phyloP scores from a whole-genome alignment of 139 green algal species.

The Helicosporidium sp. region DNA sequence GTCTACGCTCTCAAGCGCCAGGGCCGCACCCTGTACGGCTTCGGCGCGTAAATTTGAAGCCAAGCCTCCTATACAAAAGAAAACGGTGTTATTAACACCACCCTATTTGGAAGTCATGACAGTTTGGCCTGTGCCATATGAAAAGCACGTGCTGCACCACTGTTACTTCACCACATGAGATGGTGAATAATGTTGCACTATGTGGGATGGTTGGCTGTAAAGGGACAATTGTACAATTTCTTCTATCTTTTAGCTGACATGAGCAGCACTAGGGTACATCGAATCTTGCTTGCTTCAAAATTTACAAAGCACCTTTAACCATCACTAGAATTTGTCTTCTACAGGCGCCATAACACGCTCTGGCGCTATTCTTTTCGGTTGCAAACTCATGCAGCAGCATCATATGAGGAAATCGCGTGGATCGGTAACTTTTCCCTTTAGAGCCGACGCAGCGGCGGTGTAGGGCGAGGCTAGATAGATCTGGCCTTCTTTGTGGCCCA shows the following conservation, averaged over 20 bases:
- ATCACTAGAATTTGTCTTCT: too few relatives aligned
- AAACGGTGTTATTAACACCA: too few relatives aligned
- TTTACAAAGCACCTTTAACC: not conserved
- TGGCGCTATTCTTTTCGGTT: not conserved
- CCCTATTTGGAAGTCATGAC: too few relatives aligned
- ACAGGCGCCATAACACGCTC: not conserved
- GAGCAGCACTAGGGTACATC: too few relatives aligned
- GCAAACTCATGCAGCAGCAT: not conserved
- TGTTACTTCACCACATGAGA: too few relatives aligned
- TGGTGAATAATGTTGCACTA: too few relatives aligned
- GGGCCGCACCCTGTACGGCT: too few relatives aligned
- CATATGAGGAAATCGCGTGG: conserved; percentile 57
- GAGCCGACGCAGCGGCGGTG: conserved; percentile 72
- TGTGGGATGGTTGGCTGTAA: not conserved
- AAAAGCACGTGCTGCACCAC: too few relatives aligned
- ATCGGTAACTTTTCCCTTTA: conserved; percentile 64
- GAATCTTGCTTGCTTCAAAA: conserved; percentile 1
- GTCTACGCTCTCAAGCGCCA: too few relatives aligned
- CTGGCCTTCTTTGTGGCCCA: conserved; percentile 91
- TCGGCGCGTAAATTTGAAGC: too few relatives aligned
- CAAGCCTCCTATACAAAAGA: too few relatives aligned
- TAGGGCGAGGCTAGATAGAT: conserved; percentile 84
- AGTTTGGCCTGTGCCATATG: too few relatives aligned
- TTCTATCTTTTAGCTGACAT: not conserved
- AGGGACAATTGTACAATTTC: not conserved